Evolutionary conservation across 306 rosid genomes (phyloP), one percentile per base, ranked within the genome.

Genomic region (Prunus salicina): DNA sequence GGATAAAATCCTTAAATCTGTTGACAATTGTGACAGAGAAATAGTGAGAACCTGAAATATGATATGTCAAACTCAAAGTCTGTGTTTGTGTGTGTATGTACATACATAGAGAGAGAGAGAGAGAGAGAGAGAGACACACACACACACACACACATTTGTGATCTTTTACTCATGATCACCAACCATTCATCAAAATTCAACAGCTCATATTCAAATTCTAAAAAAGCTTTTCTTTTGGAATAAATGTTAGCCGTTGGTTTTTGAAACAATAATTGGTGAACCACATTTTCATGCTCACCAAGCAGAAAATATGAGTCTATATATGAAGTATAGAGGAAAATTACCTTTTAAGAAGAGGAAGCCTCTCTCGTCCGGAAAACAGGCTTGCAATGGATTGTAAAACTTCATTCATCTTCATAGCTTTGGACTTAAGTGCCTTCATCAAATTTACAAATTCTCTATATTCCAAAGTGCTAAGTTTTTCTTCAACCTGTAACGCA

Each of bases 1-100:
- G 96, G 78, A 94, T 80, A 82, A 87, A 90, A 80, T 89, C 90
- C 88, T 92, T 94, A 84, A 94, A 94, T 89, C 97, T 94, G 93
- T 80, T 65, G 74, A 80, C 69, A 75, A 83, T 38, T 67, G 63
- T 58, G 30, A 71, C 49, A 74, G 51, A 43, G 34, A 71, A 67
- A 49, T 16, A 34, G 76, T 58, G 74, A 69, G 79, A 74, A 13
- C 61, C 52, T 79, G 57, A 78, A 57, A 74, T 63, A 45, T 38
- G 80, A 60, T 61, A 72, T 72, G 32, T 20, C 64, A 71, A 53
- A 19, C 51, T 34, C 64, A 32, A 18, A 12, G 13, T 53, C 20
- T 19, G 3, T 52, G n/a, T 0, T 53, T 8, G 20, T 53, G 20
- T 19, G 8, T 53, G 6, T 53, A 19, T 3, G 6, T 20, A 53